Evolutionary conservation across 352 stramenopile genomes (phyloP).

Genomic region (Phytophthora citrophthora): DNA sequence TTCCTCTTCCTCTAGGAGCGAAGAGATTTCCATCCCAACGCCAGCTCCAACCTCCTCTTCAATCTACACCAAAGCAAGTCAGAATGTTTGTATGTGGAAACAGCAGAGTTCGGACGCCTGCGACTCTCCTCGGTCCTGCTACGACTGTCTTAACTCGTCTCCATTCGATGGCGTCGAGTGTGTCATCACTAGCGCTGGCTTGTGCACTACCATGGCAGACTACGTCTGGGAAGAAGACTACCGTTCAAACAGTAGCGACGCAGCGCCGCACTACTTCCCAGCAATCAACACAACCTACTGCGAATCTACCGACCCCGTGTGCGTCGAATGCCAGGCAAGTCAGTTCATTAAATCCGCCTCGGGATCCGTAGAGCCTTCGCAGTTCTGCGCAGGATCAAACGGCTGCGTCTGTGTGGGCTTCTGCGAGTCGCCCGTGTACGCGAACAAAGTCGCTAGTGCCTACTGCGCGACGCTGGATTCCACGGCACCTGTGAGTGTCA

Average conservation of each 20-base stretch:
- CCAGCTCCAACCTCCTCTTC: constrained; percentile 3
- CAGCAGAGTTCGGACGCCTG: constrained; percentile 31
- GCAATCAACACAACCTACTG: constrained; percentile 52
- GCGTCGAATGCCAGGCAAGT: constrained; percentile 8
- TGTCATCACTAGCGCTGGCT: constrained; percentile 32
- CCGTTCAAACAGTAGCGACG: constrained; percentile 30
- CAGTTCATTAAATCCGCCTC: constrained; percentile 28
- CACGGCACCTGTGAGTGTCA: constrained; percentile 17
- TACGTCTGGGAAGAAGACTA: constrained; percentile 44
- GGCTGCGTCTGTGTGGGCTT: constrained; percentile 44
- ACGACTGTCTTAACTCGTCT: constrained; percentile 45
- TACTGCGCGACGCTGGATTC: constrained; percentile 31
- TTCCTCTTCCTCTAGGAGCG: constrained; percentile 8
- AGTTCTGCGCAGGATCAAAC: constrained; percentile 36
- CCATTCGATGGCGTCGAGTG: constrained; percentile 25
- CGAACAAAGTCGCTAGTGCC: constrained; percentile 14
- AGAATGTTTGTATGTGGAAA: constrained; percentile 47
- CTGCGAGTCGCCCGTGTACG: constrained; percentile 42
- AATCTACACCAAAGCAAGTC: constrained; percentile 25
- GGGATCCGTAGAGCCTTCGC: constrained; percentile 20
- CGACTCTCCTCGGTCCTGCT: constrained; percentile 39
- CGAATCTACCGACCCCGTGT: constrained; percentile 31
- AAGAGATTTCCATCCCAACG: constrained; percentile 8
- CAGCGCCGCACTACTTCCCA: constrained; percentile 39
- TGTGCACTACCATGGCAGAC: constrained; percentile 38